A percentile compares a stretch with the other conserved stretches of the same genome.
These are phyloP conservation scores for Coemansia sp. DNA, from an alignment of 192 early-diverging fungal species.

Conservation along the genomic window DNA sequence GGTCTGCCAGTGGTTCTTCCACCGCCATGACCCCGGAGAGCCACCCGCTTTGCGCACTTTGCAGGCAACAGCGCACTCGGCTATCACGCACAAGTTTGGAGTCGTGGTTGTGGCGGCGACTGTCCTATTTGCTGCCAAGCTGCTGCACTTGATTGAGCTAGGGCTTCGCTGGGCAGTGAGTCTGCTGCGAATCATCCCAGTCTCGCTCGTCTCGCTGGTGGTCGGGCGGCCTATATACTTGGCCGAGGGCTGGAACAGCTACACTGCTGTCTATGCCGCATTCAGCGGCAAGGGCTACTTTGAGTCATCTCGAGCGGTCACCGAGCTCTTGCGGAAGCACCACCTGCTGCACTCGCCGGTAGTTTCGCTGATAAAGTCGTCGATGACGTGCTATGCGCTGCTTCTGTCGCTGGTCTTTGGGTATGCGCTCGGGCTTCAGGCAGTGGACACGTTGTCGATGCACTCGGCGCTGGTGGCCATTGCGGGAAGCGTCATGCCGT, in stretches of 20 bases:
- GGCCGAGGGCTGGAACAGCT: slow-evolving; percentile 41
- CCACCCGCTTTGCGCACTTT: slow-evolving; percentile 44
- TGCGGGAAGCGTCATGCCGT: slow-evolving; percentile 39
- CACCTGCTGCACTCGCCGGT: slow-evolving; percentile 49
- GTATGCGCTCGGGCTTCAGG: slow-evolving; percentile 37
- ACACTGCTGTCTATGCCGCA: slow-evolving; percentile 44
- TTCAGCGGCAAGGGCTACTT: slow-evolving; percentile 47
- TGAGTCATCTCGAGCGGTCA: slow-evolving; percentile 31
- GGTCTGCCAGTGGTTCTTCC: slow-evolving; percentile 55
- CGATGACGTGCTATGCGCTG: slow-evolving; percentile 48
- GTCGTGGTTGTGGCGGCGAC: slow-evolving; percentile 40
- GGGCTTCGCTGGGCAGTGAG: slow-evolving; percentile 34
- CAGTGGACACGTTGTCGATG: slow-evolving; percentile 14
- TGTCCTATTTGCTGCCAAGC: slow-evolving; percentile 31
- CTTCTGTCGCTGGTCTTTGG: slow-evolving; percentile 40
- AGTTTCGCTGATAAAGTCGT: slow-evolving; percentile 47
- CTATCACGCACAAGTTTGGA: slow-evolving; percentile 42
- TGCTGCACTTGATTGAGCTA: slow-evolving; percentile 36
- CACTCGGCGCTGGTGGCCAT: slow-evolving; percentile 37
- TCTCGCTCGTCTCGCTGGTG: slow-evolving; percentile 34
- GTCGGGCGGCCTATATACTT: slow-evolving; percentile 35
- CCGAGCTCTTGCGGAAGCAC: slow-evolving; percentile 30
- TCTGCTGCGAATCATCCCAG: slow-evolving; percentile 28
- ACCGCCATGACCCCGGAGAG: slow-evolving; percentile 47
- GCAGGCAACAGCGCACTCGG: slow-evolving; percentile 42